A percentile compares a stretch with the other conserved stretches of the same genome.
Conservation (phyloP, 257 asterid genomes). For the Nicotiana knightiana region DNA sequence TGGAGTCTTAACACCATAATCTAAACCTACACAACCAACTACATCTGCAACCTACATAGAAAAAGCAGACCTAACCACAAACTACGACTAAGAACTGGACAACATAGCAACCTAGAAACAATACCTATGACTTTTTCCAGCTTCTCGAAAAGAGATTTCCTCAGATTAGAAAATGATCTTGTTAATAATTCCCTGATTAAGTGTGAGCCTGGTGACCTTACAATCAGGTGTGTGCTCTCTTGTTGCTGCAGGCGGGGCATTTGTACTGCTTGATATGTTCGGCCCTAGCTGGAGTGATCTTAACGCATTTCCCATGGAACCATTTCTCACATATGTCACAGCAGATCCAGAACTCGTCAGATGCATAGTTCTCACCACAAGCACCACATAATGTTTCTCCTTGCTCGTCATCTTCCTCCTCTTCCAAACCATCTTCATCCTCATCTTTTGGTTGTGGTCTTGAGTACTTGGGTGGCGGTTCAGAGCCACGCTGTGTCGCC, state of each 20-base stretch:
- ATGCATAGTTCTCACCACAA: conserved; percentile 57
- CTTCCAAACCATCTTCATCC: conserved; percentile 27
- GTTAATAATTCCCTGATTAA: too few relatives aligned
- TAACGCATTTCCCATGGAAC: conserved; percentile 78
- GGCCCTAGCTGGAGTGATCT: conserved; percentile 75
- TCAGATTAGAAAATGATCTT: too few relatives aligned
- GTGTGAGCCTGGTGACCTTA: too few relatives aligned
- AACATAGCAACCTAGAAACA: too few relatives aligned
- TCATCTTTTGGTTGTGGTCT: conserved; percentile 35
- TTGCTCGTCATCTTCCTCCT: conserved; percentile 48
- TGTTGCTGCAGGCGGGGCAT: conserved; percentile 56
- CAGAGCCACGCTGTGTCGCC: background rate
- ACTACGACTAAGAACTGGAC: too few relatives aligned
- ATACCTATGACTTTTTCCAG: too few relatives aligned
- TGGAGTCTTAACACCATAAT: too few relatives aligned
- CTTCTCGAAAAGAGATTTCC: too few relatives aligned
- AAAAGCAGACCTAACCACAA: too few relatives aligned
- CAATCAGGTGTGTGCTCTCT: conserved; percentile 52
- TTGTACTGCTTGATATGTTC: conserved; percentile 84
- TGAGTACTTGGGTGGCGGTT: conserved; percentile 32
- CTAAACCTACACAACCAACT: too few relatives aligned
- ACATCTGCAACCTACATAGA: too few relatives aligned
- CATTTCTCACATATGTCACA: conserved; percentile 71
- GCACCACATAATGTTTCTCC: conserved; percentile 56
- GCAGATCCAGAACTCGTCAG: conserved; percentile 69